phyloP scores from a whole-genome alignment of 1,284 basidiomycete genomes.

The Apiotrichum laibachii region DNA sequence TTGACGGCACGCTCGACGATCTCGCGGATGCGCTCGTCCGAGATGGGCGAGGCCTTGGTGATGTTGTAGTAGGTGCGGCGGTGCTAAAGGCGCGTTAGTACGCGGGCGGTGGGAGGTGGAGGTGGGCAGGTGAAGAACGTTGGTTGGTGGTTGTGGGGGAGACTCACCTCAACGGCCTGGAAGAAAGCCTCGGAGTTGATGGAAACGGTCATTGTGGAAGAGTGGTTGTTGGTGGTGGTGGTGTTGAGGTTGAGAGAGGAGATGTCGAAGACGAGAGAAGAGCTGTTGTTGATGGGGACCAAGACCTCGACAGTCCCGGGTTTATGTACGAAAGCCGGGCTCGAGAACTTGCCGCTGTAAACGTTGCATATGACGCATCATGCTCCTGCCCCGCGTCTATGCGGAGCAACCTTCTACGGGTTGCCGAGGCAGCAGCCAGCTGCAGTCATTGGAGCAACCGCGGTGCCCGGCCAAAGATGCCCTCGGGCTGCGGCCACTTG shows the following conservation, averaged over 20 bases:
- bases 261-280: not conserved
- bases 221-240: not conserved
- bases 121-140: not conserved
- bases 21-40: constrained; percentile 47
- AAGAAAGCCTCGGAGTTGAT: constrained; percentile 30
- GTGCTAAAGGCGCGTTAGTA: constrained; percentile 21
- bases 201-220: constrained; percentile 10
- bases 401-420: no score
- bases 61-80: constrained; percentile 54
- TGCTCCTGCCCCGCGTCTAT: no score
- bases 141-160: not conserved
- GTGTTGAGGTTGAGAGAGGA: not conserved
- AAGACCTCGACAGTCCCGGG: not conserved
- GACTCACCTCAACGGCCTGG: constrained; percentile 43
- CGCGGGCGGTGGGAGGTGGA: no score
- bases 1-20: constrained; percentile 53
- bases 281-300: not conserved
- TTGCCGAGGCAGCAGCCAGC: not conserved
- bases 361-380: no score
- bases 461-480: no score
- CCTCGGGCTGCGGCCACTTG: no score
- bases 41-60: constrained; percentile 46
- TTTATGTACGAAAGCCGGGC: not conserved
- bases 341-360: not conserved
- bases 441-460: not conserved